Evolutionary conservation across 1,284 basidiomycete genomes (phyloP), one percentile per base, ranked within the genome.

Genomic region (Paramarasmius palmivorus): DNA sequence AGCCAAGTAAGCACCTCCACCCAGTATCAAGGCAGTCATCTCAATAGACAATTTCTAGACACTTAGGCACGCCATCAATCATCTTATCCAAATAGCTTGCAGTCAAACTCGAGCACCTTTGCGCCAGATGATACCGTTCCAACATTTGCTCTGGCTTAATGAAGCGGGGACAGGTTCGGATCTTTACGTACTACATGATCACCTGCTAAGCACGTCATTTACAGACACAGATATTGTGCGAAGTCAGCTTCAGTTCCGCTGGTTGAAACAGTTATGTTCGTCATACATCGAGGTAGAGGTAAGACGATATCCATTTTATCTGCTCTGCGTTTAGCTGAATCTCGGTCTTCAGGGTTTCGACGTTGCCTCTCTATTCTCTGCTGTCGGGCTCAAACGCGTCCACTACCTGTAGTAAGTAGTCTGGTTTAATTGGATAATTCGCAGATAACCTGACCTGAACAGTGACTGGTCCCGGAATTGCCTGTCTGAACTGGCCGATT

Each of bases 261-360:
- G 84, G 84, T 65, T 86, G 2, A 68, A 73, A 54, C 66, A 72
- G 4, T 45, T 84, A 7, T 86, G 82, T 83, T 59, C 57, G 37
- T 53, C 51, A 12, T 39, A 44, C 12, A 19, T 19, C 9, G 40
- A 19, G 4, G 12, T 12, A 19, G 19, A 22, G 44, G 36, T 15
- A 25, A 52, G 15, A 23, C n/a, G 44, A 46, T 14, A n/a, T 12
- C 14, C 25, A 7, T 10, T 9, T 25, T 42, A 23, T 23, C 22
- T 42, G 7, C 6, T 42, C 4, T 10, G 15, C 39, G 23, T 41
- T 8, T 40, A 40, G n/a, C 10, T 40, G n/a, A 17, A 40, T 14
- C 25, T 46, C 17, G 2, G 25, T 23, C 17, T 50, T 40, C 20
- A 54, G 29, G 41, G 34, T n/a, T 46, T 50, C 26, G 60, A 57